Evolutionary conservation across 2,329 filamentous ascomycete species (phyloP).

Genomic region (Piedraia hortae): DNA sequence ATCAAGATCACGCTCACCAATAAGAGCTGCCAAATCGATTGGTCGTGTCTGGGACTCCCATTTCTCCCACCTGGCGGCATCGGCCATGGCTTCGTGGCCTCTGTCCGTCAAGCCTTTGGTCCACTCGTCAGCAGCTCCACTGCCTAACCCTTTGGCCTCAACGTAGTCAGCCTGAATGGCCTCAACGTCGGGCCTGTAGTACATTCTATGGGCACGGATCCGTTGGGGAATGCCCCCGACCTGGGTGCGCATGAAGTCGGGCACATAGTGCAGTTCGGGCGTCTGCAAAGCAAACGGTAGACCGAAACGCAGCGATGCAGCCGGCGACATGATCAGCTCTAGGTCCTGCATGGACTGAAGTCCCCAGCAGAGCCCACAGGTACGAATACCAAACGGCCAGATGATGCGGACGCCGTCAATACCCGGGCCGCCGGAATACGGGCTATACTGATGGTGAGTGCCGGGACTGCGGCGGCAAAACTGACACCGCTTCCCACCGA

Average conservation of each 20-base stretch:
- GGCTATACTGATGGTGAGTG: slow-evolving; percentile 11
- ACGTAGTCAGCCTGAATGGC: slow-evolving; percentile 34
- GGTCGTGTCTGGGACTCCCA: slow-evolving; percentile 26
- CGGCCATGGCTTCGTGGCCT: slow-evolving; percentile 31
- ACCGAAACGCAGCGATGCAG: slow-evolving; percentile 35
- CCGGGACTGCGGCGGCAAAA: slow-evolving; percentile 28
- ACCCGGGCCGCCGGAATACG: slow-evolving; percentile 35
- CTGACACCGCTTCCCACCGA: slow-evolving; percentile 36
- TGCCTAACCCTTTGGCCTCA: slow-evolving; percentile 35
- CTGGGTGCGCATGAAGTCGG: slow-evolving; percentile 23
- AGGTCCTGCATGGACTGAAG: slow-evolving; percentile 37
- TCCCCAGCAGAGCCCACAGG: slow-evolving; percentile 33
- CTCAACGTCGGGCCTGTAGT: slow-evolving; percentile 33
- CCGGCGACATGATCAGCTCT: slow-evolving; percentile 31
- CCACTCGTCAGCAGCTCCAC: slow-evolving; percentile 48
- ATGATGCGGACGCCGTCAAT: slow-evolving; percentile 31
- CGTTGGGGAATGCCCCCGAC: slow-evolving; percentile 19
- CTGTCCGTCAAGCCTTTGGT: slow-evolving; percentile 41
- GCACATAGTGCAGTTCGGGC: slow-evolving; percentile 30
- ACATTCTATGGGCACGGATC: slow-evolving; percentile 35
- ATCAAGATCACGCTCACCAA: slow-evolving; percentile 11
- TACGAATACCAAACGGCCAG: slow-evolving; percentile 42
- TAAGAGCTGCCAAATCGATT: slow-evolving; percentile 7
- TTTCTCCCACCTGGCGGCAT: slow-evolving; percentile 45
- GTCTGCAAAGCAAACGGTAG: slow-evolving; percentile 39